phyloP scores from a whole-genome alignment of 2,329 filamentous ascomycete species.

The Calonectria hongkongensis region DNA sequence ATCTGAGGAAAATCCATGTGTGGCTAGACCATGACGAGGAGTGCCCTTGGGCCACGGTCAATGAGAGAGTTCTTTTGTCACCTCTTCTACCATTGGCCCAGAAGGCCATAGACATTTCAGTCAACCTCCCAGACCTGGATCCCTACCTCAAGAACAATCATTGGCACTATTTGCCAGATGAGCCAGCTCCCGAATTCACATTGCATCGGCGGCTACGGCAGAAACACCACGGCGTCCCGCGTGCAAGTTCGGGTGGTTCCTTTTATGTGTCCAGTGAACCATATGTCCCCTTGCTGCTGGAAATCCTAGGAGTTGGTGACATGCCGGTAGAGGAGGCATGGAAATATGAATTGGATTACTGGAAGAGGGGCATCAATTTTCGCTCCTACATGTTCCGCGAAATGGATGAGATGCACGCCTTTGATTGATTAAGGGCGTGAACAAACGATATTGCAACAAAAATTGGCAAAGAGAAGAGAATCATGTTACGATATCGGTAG shows the following conservation, averaged over 20 bases:
- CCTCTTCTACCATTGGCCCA: not conserved
- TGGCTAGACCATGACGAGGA: slow-evolving; percentile 1
- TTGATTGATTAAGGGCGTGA: too few species aligned
- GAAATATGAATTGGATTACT: too few species aligned
- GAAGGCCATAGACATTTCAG: not conserved
- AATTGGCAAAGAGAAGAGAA: too few species aligned
- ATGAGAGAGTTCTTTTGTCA: not conserved
- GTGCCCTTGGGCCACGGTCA: not conserved
- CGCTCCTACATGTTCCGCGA: too few species aligned
- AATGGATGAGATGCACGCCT: too few species aligned
- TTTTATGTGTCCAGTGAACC: not conserved
- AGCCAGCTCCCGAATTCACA: not conserved
- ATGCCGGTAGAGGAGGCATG: too few species aligned
- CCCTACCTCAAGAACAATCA: not conserved
- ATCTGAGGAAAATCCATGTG: not conserved
- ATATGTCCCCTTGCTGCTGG: not conserved
- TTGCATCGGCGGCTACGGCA: not conserved
- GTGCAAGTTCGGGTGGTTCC: not conserved
- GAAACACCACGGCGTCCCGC: not conserved
- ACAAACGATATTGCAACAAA: too few species aligned
- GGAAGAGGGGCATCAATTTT: too few species aligned
- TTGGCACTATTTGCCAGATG: not conserved
- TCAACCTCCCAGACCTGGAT: not conserved
- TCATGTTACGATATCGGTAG: too few species aligned
- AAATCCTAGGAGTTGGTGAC: too few species aligned